Base-by-base conservation (phyloP, 1,139 yeast genomes). In the Blastobotrys malaysiensis region DNA sequence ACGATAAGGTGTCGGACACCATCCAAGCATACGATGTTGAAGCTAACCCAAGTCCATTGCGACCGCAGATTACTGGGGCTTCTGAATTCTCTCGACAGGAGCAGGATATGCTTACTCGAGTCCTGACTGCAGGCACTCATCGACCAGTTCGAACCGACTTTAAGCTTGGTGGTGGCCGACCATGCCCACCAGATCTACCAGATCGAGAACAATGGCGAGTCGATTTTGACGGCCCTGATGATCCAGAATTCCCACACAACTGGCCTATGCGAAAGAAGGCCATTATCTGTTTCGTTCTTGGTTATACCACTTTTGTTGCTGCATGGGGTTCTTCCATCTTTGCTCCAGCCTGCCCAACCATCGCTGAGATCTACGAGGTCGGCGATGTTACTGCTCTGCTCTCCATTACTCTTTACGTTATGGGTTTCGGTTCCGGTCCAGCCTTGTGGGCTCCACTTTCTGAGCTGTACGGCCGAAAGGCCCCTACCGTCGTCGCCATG, bases 371-470 rank as follows among this genome's bases (percentile, higher is more conserved):
- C 27, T 72, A 59, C 57, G 63, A 63, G 45, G 68, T 71, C 5
- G 66, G 70, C 7, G 49, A 55, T 2, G 69, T 63, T 4, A 72
- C 68, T 2, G 77, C 60, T 2, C 54, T 11, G 60, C 74, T 88
- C 46, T 86, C 88, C 52, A 77, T 87, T 11, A 82, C 95, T 0
- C 73, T 88, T 26, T 88, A 80, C 63, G 95, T 88, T 19, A 65
- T 85, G 46, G 96, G 96, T 19, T 87, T 87, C 68, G 95, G 95
- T 0, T 77, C 86, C 0, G 95, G 96, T 16, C 96, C 96, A 6
- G 73, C 86, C 43, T 62, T 86, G 44, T 88, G 88, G 83, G 95
- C 93, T 19, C 96, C 96, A 18, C 45, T 4, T 66, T 87, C 91
- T 7, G 95, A 86, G 68, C 66, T 85, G 51, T 83, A 77, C 61